These are phyloP conservation scores for Saccharomyces jurei DNA, from an alignment of 805 yeast genomes.

Conservation along the genomic window DNA sequence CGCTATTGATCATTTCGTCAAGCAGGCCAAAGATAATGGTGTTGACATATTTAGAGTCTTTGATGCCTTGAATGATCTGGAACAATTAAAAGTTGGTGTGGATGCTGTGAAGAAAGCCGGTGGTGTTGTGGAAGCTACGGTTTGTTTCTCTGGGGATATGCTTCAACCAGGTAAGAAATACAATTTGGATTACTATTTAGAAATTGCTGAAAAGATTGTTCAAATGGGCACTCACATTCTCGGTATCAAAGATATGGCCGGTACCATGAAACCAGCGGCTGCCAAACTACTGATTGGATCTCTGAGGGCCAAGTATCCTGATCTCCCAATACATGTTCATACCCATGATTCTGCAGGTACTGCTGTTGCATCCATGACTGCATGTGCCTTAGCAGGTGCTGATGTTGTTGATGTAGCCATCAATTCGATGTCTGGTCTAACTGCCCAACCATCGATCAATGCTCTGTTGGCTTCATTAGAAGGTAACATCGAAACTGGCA, in stretches of 20 bases:
- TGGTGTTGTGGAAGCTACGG: constrained; percentile 96
- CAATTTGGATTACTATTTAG: constrained; percentile 79
- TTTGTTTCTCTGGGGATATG: constrained; percentile 98
- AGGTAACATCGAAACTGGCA: constrained; percentile 70
- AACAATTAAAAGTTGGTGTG: constrained; percentile 91
- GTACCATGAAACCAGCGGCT: constrained; percentile 91
- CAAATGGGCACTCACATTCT: constrained; percentile 89
- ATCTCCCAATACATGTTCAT: constrained; percentile 93
- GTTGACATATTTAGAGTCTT: constrained; percentile 95
- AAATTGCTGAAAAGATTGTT: constrained; percentile 73
- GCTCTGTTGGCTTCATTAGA: constrained; percentile 87
- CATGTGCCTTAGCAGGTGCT: constrained; percentile 90
- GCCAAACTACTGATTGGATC: constrained; percentile 72
- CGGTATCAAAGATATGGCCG: constrained; percentile 99
- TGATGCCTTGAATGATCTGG: constrained; percentile 92
- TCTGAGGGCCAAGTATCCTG: constrained; percentile 77
- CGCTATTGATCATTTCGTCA: constrained; percentile 92
- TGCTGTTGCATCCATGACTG: constrained; percentile 92
- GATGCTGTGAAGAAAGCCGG: constrained; percentile 96
- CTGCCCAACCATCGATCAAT: constrained; percentile 92
- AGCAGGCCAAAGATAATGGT: constrained; percentile 88
- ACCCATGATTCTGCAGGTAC: constrained; percentile 99
- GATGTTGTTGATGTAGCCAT: constrained; percentile 95
- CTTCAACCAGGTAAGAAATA: constrained; percentile 88
- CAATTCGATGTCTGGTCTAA: constrained; percentile 94